A percentile compares a stretch with the other conserved stretches of the same genome.
phyloP scores from a whole-genome alignment of 2,329 filamentous ascomycete species.

The Coniochaeta hoffmannii region DNA sequence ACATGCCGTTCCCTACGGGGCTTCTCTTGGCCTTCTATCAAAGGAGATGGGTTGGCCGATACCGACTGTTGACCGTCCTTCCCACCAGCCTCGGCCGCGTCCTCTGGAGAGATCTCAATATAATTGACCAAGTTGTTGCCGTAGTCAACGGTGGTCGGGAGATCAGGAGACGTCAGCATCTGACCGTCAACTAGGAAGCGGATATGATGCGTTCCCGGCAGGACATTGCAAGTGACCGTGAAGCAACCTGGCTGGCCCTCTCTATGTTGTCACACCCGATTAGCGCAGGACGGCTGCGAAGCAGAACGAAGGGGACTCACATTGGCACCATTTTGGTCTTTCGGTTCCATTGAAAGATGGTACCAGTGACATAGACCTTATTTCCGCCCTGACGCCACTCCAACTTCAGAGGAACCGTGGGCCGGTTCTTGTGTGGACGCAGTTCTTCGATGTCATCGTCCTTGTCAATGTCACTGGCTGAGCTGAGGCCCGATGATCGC shows the following conservation, averaged over 20 bases:
- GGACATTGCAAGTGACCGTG: constrained; percentile 71
- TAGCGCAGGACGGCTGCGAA: background rate
- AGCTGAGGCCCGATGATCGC: constrained; percentile 51
- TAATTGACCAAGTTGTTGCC: constrained; percentile 98
- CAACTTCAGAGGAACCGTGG: constrained; percentile 74
- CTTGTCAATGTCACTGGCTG: constrained; percentile 59
- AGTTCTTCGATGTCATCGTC: constrained; percentile 74
- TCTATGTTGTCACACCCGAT: constrained; percentile 22
- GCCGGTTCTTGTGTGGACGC: constrained; percentile 64
- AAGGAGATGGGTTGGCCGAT: constrained; percentile 24
- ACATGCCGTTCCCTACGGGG: constrained; percentile 47
- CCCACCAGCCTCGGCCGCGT: constrained; percentile 34
- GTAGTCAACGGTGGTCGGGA: constrained; percentile 94
- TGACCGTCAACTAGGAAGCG: constrained; percentile 93
- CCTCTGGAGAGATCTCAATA: constrained; percentile 81
- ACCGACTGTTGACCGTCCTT: constrained; percentile 20
- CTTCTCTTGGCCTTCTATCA: constrained; percentile 33
- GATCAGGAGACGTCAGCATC: constrained; percentile 79
- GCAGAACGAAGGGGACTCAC: constrained; percentile 49
- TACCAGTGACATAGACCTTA: constrained; percentile 93
- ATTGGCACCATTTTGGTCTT: constrained; percentile 82
- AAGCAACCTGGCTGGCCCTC: constrained; percentile 56
- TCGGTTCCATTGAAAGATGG: constrained; percentile 94
- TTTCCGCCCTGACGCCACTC: constrained; percentile 81
- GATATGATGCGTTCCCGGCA: constrained; percentile 91